These are phyloP conservation scores for Colletotrichum acutatum DNA, from an alignment of 2,329 filamentous ascomycete genomes.

Conservation along the genomic window DNA sequence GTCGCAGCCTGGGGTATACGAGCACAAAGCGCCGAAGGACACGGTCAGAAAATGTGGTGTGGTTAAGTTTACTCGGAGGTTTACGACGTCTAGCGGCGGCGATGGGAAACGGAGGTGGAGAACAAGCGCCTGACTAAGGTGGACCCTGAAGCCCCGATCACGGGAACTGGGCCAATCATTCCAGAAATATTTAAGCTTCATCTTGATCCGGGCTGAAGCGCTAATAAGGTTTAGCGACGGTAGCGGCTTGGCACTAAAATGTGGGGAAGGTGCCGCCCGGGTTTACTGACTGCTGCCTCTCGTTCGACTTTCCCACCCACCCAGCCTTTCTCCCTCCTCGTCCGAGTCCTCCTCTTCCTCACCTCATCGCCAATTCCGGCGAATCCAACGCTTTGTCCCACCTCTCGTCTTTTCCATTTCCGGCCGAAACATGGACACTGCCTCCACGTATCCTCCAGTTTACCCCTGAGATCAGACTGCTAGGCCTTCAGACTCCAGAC, in stretches of 20 bases:
- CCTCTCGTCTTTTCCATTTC: conserved; percentile 4
- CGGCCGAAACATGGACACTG: neutral
- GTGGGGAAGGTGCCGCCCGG: neutral
- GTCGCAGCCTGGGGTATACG: neutral
- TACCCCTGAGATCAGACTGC: neutral
- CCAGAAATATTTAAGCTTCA: conserved; percentile 1
- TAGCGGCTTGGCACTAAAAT: neutral
- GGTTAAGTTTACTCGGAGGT: conserved; percentile 5
- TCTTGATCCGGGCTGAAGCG: conserved; percentile 3
- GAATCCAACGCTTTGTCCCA: neutral
- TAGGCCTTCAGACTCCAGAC: neutral
- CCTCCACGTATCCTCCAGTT: neutral
- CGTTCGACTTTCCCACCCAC: neutral
- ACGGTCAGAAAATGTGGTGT: neutral
- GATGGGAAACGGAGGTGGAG: neutral
- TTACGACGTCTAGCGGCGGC: neutral
- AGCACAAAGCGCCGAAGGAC: conserved; percentile 20
- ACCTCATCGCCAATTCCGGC: neutral
- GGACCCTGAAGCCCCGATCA: neutral
- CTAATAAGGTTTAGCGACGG: neutral
- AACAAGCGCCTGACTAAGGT: neutral
- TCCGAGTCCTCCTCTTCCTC: neutral
- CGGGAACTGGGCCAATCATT: neutral
- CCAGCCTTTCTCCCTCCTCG: no score
- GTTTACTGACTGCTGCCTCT: neutral